phyloP scores from a whole-genome alignment of 1,139 yeast genomes.

The Hansenula lynferdii region DNA sequence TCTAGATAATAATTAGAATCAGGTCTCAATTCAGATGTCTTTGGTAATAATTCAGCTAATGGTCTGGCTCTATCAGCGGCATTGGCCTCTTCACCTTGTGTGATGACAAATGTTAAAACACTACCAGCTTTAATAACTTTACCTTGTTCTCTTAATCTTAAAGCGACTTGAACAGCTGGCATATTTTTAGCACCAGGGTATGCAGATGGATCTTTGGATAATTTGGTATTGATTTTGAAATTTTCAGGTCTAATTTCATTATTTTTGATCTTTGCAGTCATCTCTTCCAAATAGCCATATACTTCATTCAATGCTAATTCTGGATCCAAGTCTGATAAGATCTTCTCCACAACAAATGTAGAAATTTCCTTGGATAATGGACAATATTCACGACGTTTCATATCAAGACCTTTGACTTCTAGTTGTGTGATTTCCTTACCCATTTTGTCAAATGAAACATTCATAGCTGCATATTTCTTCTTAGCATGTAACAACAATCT shows the following conservation, averaged over 20 bases:
- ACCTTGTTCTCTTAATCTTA: constrained; percentile 72
- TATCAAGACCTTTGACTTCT: constrained; percentile 95
- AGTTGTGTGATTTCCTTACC: constrained; percentile 48
- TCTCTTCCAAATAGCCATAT: constrained; percentile 65
- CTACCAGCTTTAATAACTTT: constrained; percentile 85
- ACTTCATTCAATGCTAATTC: constrained; percentile 73
- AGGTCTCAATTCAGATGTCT: constrained; percentile 48
- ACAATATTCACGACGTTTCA: constrained; percentile 96
- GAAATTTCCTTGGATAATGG: constrained; percentile 89
- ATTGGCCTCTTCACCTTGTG: constrained; percentile 34
- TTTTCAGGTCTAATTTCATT: constrained; percentile 62
- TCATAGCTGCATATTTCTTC: constrained; percentile 96
- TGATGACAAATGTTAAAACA: constrained; percentile 83
- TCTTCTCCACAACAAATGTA: constrained; percentile 63
- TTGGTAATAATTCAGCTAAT: constrained; percentile 60
- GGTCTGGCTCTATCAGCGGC: constrained; percentile 81
- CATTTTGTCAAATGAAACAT: constrained; percentile 42
- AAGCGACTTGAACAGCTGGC: constrained; percentile 95
- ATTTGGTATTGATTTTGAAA: constrained; percentile 66
- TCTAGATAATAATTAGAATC: constrained; percentile 80
- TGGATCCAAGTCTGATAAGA: constrained; percentile 70
- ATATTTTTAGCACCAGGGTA: constrained; percentile 76
- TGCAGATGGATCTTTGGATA: constrained; percentile 69
- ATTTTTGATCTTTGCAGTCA: constrained; percentile 51
- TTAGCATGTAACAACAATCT: constrained; percentile 84